Evolutionary conservation across 768 basidiomycete genomes (phyloP), one percentile per base, ranked within the genome.

Genomic region (Psilocybe subaeruginosa): DNA sequence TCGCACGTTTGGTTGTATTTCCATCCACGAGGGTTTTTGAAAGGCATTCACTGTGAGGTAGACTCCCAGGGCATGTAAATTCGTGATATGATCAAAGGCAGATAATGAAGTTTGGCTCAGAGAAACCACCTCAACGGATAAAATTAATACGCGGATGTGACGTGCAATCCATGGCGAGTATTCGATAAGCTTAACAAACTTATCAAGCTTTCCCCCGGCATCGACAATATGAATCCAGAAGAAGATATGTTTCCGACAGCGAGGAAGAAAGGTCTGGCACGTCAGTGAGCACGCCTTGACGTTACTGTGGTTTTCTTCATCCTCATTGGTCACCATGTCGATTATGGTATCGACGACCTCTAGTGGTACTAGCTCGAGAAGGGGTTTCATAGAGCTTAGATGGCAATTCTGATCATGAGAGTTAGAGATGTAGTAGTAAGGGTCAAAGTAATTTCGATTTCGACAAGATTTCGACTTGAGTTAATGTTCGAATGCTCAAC

Each of bases 241-340:
- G 29, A 55, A 55, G 35, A 55, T 55, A 39, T 55, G 39, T 29
- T 41, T n/a, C 29, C 41, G 37, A n/a, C 54, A 55, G 8, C 27
- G 37, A 11, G 54, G 29, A 30, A 41, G 39, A n/a, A 55, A 45
- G 7, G 19, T 17, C 12, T 29, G n/a, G 23, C 54, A 55, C 3
- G 54, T 45, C 19, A 45, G 11, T n/a, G 54, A 43, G 3, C 17
- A 45, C 2, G 39, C 19, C 35, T 55, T 45, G 8, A 55, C 6
- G 17, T 16, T 16, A 17, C 16, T n/a, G 19, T 6, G 12, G 14
- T 3, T 2, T 43, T n/a, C 9, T 3, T 55, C 29, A 14, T 43
- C 19, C 3, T 55, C 54, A 4, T 43, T 7, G 19, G 47, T 23
- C 9, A 49, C 27, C 47, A 27, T 23, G 47, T 49, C 47, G 23